Evolutionary conservation across 176 grass and related monocot genomes (phyloP).

Genomic region (Ampelocalamus luodianensis): DNA sequence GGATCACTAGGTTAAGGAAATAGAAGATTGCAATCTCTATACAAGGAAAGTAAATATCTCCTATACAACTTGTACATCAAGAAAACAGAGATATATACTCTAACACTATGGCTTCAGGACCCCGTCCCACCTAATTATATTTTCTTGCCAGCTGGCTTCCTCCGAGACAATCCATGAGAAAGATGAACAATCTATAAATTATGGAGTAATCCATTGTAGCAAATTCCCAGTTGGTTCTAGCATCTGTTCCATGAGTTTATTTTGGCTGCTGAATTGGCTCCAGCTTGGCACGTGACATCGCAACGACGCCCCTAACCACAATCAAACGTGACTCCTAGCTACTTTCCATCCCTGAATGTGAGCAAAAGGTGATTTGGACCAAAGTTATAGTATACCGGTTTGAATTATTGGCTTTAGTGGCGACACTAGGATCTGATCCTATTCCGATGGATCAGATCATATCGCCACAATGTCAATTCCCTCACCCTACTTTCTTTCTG

Average conservation of each 20-base stretch:
- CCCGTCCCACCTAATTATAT: too few species aligned
- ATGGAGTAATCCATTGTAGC: not conserved
- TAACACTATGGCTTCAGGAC: too few species aligned
- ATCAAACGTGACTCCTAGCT: not conserved
- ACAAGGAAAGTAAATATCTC: too few species aligned
- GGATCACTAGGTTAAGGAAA: too few species aligned
- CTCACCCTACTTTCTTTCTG: conserved; percentile 24
- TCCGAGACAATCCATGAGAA: too few species aligned
- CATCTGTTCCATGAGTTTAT: not conserved
- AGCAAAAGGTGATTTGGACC: not conserved
- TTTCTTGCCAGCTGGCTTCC: too few species aligned
- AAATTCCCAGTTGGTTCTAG: not conserved
- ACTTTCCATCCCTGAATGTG: not conserved
- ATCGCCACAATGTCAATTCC: not conserved
- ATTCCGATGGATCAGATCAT: not conserved
- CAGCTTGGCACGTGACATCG: not conserved
- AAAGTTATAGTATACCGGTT: not conserved
- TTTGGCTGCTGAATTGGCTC: not conserved
- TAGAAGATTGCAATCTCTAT: too few species aligned
- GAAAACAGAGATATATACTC: too few species aligned
- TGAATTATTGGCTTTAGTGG: not conserved
- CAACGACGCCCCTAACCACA: not conserved
- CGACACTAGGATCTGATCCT: conserved; percentile 33
- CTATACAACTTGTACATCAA: too few species aligned
- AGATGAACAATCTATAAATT: too few species aligned